Conservation (phyloP, 768 basidiomycete species). For the Phanerochaete sordida region DNA sequence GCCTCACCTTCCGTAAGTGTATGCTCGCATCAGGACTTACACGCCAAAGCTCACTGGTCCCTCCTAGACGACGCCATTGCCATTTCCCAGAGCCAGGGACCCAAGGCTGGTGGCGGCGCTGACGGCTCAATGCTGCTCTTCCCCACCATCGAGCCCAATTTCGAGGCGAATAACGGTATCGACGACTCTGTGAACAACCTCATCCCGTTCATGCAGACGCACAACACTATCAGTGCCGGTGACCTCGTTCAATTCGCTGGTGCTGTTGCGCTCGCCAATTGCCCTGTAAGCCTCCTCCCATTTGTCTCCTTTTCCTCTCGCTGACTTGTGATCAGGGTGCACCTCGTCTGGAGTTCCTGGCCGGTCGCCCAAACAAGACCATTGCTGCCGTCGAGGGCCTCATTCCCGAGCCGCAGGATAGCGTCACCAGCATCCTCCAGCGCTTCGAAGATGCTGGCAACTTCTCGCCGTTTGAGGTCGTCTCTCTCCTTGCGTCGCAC, state of each 20-base stretch:
- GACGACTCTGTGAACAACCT: constrained; percentile 31
- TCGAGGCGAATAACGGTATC: constrained; percentile 39
- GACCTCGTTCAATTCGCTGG: constrained; percentile 34
- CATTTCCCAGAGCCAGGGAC: background rate
- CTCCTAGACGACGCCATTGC: constrained; percentile 1
- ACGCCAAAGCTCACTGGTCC: background rate
- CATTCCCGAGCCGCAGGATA: constrained; percentile 16
- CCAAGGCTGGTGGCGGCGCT: constrained; percentile 24
- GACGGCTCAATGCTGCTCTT: constrained; percentile 51
- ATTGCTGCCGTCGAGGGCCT: background rate
- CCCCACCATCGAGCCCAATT: constrained; percentile 37
- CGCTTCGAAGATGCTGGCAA: constrained; percentile 24
- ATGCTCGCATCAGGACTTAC: background rate
- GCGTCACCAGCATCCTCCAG: constrained; percentile 20
- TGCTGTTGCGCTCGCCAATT: constrained; percentile 4
- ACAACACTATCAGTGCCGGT: constrained; percentile 33
- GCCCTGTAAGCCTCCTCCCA: background rate
- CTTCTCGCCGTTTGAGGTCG: constrained; percentile 22
- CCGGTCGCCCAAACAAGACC: constrained; percentile 5
- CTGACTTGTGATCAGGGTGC: too few relatives aligned
- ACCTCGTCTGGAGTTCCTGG: constrained; percentile 18
- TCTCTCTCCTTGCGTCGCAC: constrained; percentile 20
- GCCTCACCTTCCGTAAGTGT: constrained; percentile 3
- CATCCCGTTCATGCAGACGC: constrained; percentile 30
- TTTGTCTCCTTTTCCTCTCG: too few relatives aligned